phyloP scores from a whole-genome alignment of 768 basidiomycete species.

The Daedalea quercina region DNA sequence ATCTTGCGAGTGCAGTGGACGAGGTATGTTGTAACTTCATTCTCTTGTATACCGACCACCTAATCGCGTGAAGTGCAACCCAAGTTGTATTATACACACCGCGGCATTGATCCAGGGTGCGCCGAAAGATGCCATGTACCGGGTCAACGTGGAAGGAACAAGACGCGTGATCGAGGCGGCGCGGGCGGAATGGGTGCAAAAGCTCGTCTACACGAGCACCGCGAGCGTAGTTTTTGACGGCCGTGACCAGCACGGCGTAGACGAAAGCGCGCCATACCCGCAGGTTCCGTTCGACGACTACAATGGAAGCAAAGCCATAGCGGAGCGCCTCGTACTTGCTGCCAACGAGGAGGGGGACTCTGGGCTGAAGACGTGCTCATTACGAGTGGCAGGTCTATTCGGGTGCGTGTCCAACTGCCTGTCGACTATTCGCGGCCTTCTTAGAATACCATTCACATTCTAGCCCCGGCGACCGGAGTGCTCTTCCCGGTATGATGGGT shows the following conservation, averaged over 20 bases:
- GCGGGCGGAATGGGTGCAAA: constrained; percentile 29
- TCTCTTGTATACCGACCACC: no score
- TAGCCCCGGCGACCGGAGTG: not conserved
- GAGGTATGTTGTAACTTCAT: not conserved
- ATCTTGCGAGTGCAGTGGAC: not conserved
- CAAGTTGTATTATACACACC: constrained; percentile 47
- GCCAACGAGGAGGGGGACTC: constrained; percentile 30
- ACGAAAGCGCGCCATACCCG: constrained; percentile 41
- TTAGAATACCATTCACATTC: not conserved
- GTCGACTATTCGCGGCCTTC: not conserved
- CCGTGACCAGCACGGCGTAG: constrained; percentile 36
- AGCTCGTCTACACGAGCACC: constrained; percentile 48
- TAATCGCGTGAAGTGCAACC: constrained; percentile 20
- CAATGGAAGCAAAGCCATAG: constrained; percentile 46
- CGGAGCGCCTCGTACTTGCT: constrained; percentile 41
- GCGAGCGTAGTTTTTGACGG: constrained; percentile 46
- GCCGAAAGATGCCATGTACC: constrained; percentile 32
- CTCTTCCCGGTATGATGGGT: constrained; percentile 39
- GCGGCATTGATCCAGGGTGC: constrained; percentile 40
- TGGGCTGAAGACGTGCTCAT: constrained; percentile 39
- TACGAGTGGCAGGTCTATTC: constrained; percentile 51
- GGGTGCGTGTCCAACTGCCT: constrained; percentile 25
- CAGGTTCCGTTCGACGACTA: constrained; percentile 38
- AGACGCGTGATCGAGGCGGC: constrained; percentile 37
- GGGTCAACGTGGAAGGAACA: constrained; percentile 50